Evolutionary conservation across 73 alveolate species (phyloP).

Genomic region (Uronychia setigera): DNA sequence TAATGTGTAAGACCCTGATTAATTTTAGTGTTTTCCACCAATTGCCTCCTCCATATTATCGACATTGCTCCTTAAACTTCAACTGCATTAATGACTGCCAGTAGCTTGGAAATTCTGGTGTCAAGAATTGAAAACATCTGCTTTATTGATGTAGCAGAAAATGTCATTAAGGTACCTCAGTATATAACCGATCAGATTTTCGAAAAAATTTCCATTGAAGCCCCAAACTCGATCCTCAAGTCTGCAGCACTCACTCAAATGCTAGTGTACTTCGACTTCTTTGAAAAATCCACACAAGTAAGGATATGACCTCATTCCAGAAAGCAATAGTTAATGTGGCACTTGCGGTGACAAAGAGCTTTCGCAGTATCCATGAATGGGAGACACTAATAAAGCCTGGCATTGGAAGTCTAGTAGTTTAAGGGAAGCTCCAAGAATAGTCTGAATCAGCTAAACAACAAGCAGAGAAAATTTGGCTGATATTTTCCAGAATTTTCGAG

Average conservation of each 20-base stretch:
- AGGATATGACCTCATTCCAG: conserved; percentile 13
- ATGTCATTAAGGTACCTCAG: conserved; percentile 47
- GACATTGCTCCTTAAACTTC: background rate
- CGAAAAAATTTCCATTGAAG: conserved; percentile 59
- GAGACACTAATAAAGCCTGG: background rate
- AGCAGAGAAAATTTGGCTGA: background rate
- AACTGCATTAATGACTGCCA: background rate
- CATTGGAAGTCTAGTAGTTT: background rate
- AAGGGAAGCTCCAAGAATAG: background rate
- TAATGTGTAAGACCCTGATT: background rate
- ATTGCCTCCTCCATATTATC: background rate
- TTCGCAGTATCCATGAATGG: background rate
- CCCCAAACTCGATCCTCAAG: conserved; percentile 48
- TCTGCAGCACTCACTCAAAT: conserved; percentile 43
- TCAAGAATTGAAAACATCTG: conserved; percentile 23
- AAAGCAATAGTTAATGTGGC: background rate
- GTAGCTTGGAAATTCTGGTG: background rate
- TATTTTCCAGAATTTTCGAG: background rate
- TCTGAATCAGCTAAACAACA: background rate
- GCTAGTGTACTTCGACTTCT: conserved; percentile 58
- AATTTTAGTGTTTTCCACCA: background rate
- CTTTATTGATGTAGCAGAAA: conserved; percentile 64
- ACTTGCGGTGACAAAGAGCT: background rate
- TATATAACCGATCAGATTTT: background rate
- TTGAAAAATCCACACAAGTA: conserved; percentile 46